A percentile compares a stretch with the other conserved stretches of the same genome.
Evolutionary conservation across 306 rosid species (phyloP).

Genomic region (Vigna radiata): DNA sequence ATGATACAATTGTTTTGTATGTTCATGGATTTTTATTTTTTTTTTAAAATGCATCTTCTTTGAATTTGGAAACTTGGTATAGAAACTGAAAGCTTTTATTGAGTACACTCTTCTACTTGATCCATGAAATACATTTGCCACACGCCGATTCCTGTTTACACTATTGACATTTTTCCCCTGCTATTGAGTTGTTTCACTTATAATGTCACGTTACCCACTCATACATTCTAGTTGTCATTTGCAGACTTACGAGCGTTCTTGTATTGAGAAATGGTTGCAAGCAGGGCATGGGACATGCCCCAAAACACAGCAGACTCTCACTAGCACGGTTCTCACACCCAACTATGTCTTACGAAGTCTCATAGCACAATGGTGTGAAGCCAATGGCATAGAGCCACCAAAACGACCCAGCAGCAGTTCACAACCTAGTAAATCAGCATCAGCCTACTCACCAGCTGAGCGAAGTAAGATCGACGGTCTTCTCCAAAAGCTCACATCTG

Average conservation of each 20-base stretch:
- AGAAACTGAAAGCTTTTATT: slow-evolving; percentile 27
- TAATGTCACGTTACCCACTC: slow-evolving; percentile 31
- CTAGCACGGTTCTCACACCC: slow-evolving; percentile 83
- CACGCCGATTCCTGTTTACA: slow-evolving; percentile 32
- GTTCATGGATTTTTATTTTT: slow-evolving; percentile 21
- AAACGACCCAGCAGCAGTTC: slow-evolving; percentile 76
- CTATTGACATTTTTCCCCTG: slow-evolving; percentile 24
- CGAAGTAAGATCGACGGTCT: slow-evolving; percentile 74
- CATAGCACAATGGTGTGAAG: slow-evolving; percentile 98
- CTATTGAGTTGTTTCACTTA: slow-evolving; percentile 38
- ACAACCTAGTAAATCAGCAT: slow-evolving; percentile 62
- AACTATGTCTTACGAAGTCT: slow-evolving; percentile 93
- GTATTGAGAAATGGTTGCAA: slow-evolving; percentile 94
- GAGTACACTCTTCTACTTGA: slow-evolving; percentile 22
- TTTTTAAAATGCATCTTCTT: slow-evolving; percentile 5
- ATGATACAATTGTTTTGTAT: slow-evolving; percentile 7
- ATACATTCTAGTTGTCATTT: slow-evolving; percentile 45
- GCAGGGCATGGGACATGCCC: slow-evolving; percentile 94
- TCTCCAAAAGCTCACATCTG: slow-evolving; percentile 71
- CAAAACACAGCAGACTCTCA: slow-evolving; percentile 84
- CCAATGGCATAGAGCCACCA: slow-evolving; percentile 93
- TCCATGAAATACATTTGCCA: neutral
- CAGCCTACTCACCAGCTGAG: slow-evolving; percentile 84
- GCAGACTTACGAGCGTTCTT: slow-evolving; percentile 96
- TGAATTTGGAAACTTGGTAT: slow-evolving; percentile 18